phyloP scores from a whole-genome alignment of 169 alveolate genomes.

The Cryptosporidium andersoni region DNA sequence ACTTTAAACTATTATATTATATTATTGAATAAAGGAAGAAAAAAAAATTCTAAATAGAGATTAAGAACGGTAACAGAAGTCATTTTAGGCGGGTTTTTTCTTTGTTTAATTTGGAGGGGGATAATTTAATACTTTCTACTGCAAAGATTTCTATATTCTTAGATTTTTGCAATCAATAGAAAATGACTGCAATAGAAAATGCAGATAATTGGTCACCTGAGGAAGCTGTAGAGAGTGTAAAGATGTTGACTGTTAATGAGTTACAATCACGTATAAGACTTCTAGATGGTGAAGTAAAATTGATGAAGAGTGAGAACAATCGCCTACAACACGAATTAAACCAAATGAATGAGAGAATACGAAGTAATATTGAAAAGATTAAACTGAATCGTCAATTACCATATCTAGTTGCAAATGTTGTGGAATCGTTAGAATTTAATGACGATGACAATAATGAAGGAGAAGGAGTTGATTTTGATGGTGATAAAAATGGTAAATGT shows the following conservation, averaged over 20 bases:
- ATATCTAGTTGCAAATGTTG: slow-evolving; percentile 97
- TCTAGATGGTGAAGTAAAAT: slow-evolving; percentile 80
- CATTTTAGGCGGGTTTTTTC: slow-evolving; percentile 27
- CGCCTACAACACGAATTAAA: slow-evolving; percentile 87
- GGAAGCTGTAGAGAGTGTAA: slow-evolving; percentile 65
- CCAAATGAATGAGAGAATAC: slow-evolving; percentile 85
- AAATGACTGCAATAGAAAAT: slow-evolving; percentile 36
- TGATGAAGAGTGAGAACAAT: slow-evolving; percentile 87
- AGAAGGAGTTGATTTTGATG: slow-evolving; percentile 73
- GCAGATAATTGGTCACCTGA: slow-evolving; percentile 60
- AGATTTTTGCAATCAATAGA: not conserved
- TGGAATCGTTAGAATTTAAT: slow-evolving; percentile 86
- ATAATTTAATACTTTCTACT: not conserved
- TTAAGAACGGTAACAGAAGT: not conserved
- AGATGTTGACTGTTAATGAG: slow-evolving; percentile 29
- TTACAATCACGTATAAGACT: slow-evolving; percentile 46
- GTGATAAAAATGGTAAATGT: slow-evolving; percentile 83
- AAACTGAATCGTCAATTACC: slow-evolving; percentile 97
- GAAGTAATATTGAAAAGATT: slow-evolving; percentile 93
- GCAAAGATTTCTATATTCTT: not conserved
- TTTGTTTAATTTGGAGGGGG: slow-evolving; percentile 26
- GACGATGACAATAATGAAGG: slow-evolving; percentile 78
- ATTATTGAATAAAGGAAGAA: not conserved
- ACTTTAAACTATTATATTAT: too few species aligned
- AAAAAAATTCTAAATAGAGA: not conserved